Percentiles rank a stretch among this genome's conserved stretches.
Conservation (phyloP, 2,329 filamentous ascomycete genomes). For the Fusarium proliferatum region DNA sequence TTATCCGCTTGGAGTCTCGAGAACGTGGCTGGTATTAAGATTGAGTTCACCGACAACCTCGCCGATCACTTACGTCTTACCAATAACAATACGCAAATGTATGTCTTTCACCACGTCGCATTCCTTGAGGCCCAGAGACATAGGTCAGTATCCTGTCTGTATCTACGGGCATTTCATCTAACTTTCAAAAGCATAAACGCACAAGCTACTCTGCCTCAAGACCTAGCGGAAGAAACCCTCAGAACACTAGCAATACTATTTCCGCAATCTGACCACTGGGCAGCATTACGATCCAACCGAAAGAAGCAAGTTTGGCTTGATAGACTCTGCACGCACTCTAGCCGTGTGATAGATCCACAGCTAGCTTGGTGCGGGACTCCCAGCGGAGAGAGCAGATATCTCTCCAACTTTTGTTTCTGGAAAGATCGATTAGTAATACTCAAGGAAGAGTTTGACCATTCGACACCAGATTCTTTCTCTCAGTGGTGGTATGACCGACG, state of each 20-base stretch:
- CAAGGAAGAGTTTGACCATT: background rate
- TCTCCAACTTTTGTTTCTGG: background rate
- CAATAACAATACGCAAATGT: fast-evolving
- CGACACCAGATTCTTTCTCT: fast-evolving
- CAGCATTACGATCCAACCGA: fast-evolving
- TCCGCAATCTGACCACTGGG: fast-evolving
- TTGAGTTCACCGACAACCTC: fast-evolving
- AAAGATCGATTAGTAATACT: fast-evolving
- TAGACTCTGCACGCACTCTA: background rate
- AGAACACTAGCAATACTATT: fast-evolving
- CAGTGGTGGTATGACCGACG: background rate
- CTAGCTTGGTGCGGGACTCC: background rate
- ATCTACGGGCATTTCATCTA: background rate
- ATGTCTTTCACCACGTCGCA: fast-evolving
- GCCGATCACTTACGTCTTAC: fast-evolving
- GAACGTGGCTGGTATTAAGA: background rate
- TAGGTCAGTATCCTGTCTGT: fast-evolving
- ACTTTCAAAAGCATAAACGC: fast-evolving
- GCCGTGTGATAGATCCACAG: fast-evolving
- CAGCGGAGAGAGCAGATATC: background rate
- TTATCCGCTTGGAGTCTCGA: background rate
- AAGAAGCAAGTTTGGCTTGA: background rate
- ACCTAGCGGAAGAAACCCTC: fast-evolving
- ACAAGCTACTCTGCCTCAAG: fast-evolving
- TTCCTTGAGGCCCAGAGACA: fast-evolving